These are phyloP conservation scores for Eucalyptus paniculata DNA, from an alignment of 345 rosid genomes.

Conservation along the genomic window DNA sequence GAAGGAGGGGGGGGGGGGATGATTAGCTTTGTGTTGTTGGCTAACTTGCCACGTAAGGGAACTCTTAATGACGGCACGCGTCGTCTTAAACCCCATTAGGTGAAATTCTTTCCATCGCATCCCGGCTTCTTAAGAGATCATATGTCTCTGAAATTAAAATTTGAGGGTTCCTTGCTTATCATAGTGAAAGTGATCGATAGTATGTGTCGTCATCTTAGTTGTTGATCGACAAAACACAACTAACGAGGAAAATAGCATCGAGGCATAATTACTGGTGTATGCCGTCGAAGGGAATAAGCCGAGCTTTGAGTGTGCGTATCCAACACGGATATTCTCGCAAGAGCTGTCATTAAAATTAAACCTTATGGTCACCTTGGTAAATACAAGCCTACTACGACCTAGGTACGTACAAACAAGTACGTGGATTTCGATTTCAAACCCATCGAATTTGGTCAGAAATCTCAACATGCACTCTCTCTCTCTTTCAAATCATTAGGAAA, in stretches of 20 bases:
- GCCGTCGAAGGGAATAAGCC: not conserved
- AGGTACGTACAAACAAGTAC: not conserved
- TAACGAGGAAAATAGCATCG: not conserved
- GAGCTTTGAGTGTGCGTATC: not conserved
- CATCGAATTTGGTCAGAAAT: not conserved
- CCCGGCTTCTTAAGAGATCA: not conserved
- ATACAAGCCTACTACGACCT: not conserved
- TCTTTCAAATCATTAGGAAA: not conserved
- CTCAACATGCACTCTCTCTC: not conserved
- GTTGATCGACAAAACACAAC: not conserved
- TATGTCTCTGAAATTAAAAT: not conserved
- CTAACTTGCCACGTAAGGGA: not conserved
- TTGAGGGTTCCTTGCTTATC: not conserved
- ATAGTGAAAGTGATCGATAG: not conserved
- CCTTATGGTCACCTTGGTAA: not conserved
- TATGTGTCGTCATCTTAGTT: not conserved
- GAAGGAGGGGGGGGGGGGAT: too few species aligned
- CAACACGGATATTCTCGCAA: not conserved
- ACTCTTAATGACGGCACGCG: too few species aligned
- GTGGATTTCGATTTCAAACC: not conserved
- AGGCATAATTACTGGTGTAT: not conserved
- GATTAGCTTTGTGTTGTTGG: not conserved
- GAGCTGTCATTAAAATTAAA: too few species aligned
- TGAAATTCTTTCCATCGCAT: not conserved
- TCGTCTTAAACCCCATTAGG: not conserved